Percentiles rank a stretch among this genome's conserved stretches.
Conservation (phyloP, 305 asterid species). For the Plantago lanceolata region DNA sequence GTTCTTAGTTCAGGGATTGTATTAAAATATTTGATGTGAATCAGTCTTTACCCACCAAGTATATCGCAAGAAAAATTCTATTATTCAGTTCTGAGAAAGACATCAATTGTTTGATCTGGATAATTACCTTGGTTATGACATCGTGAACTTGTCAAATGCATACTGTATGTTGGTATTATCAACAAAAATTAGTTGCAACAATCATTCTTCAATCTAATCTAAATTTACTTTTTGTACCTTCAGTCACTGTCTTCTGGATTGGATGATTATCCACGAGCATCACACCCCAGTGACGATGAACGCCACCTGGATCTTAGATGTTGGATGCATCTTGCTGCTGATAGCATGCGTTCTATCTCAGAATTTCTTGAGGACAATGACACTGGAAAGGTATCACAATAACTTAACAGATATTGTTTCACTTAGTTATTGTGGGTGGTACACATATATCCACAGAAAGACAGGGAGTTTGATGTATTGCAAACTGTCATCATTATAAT, state of each 20-base stretch:
- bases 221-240: slow-evolving; percentile 23
- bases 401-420: slow-evolving; percentile 10
- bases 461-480: background rate
- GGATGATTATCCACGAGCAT: slow-evolving; percentile 99
- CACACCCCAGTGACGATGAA: slow-evolving; percentile 93
- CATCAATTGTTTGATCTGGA: too few species aligned
- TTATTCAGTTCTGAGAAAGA: too few species aligned
- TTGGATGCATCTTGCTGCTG: slow-evolving; percentile 98
- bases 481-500: background rate
- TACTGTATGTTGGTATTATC: background rate
- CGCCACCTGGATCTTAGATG: slow-evolving; percentile 97
- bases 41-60: too few species aligned
- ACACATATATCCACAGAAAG: background rate
- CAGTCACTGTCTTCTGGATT: slow-evolving; percentile 93
- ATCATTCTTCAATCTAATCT: slow-evolving; percentile 11
- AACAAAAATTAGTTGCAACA: background rate
- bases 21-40: too few species aligned
- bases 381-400: slow-evolving; percentile 46
- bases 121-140: too few species aligned
- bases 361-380: slow-evolving; percentile 61
- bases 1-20: background rate
- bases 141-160: background rate
- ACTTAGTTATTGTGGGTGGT: background rate
- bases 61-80: too few species aligned
- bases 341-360: slow-evolving; percentile 84